Evolutionary conservation across 2,329 filamentous ascomycete genomes (phyloP).

Genomic region (Xylariaceae sp.): DNA sequence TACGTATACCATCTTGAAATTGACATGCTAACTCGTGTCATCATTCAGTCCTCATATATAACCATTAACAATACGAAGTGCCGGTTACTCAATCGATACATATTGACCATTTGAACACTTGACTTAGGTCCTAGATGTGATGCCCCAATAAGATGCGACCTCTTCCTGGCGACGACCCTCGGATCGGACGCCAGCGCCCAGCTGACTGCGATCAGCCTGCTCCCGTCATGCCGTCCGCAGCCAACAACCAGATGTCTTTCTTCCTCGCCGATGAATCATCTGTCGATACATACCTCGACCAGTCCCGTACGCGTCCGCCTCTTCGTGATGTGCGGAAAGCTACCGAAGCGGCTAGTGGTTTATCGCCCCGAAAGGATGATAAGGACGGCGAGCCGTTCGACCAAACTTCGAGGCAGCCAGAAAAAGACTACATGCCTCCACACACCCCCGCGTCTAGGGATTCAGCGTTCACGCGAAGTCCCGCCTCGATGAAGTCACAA

Average conservation of each 20-base stretch:
- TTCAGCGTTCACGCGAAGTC: slow-evolving; percentile 38
- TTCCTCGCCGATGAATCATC: slow-evolving; percentile 54
- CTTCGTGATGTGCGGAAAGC: slow-evolving; percentile 40
- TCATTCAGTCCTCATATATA: slow-evolving; percentile 8
- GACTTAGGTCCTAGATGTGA: slow-evolving; percentile 14
- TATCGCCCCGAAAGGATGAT: slow-evolving; percentile 26
- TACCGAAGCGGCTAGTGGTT: slow-evolving; percentile 10
- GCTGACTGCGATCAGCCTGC: slow-evolving; percentile 42
- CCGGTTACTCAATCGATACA: no score
- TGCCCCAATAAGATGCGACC: slow-evolving; percentile 45
- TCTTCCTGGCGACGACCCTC: slow-evolving; percentile 48
- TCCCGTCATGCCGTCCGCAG: slow-evolving; percentile 37
- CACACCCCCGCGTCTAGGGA: slow-evolving; percentile 37
- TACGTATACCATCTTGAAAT: slow-evolving; percentile 5
- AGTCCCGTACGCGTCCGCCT: slow-evolving; percentile 32
- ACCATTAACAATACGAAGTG: background rate
- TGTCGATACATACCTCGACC: slow-evolving; percentile 45
- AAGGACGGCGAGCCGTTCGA: slow-evolving; percentile 25
- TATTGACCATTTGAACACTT: no score
- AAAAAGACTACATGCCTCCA: slow-evolving; percentile 21
- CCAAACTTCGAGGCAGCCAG: slow-evolving; percentile 13
- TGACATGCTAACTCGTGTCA: slow-evolving; percentile 16
- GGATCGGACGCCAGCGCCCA: slow-evolving; percentile 42
- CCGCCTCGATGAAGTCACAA: slow-evolving; percentile 34
- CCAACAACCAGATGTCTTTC: slow-evolving; percentile 53